These are phyloP conservation scores for Digitaria exilis DNA, from an alignment of 202 grass and related monocot species.

Conservation along the genomic window DNA sequence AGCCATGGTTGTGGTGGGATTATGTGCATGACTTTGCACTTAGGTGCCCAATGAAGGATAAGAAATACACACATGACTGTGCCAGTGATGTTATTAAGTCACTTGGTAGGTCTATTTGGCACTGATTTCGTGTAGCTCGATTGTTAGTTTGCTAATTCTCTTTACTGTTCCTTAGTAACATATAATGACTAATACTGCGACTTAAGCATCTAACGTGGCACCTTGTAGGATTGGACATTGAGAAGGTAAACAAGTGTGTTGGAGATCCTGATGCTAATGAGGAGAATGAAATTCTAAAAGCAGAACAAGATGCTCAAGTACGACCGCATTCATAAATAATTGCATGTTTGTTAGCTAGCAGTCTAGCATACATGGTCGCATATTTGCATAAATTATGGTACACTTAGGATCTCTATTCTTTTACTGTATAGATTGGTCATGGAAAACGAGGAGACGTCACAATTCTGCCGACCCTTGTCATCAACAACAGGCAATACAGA, in stretches of 20 bases:
- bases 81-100: slow-evolving; percentile 68
- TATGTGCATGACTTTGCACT: slow-evolving; percentile 89
- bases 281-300: slow-evolving; percentile 78
- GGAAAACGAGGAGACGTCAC: slow-evolving; percentile 83
- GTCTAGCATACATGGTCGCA: neutral
- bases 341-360: slow-evolving; percentile 7
- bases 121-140: slow-evolving; percentile 3
- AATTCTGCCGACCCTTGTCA: slow-evolving; percentile 88
- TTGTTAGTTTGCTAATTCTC: neutral
- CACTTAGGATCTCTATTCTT: slow-evolving; percentile 36
- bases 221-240: slow-evolving; percentile 58
- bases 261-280: slow-evolving; percentile 71
- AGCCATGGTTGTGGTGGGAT: slow-evolving; percentile 98
- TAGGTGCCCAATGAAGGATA: slow-evolving; percentile 93
- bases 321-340: slow-evolving; percentile 9
- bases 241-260: slow-evolving; percentile 77
- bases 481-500: slow-evolving; percentile 89
- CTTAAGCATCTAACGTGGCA: slow-evolving; percentile 19
- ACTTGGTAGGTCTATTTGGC: slow-evolving; percentile 59
- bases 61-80: slow-evolving; percentile 81
- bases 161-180: neutral
- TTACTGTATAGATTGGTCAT: slow-evolving; percentile 71
- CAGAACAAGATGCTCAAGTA: slow-evolving; percentile 90
- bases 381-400: slow-evolving; percentile 36
- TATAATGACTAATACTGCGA: neutral